Conservation (phyloP, 148 eudicot genomes). For the Vaccinium myrtillus region DNA sequence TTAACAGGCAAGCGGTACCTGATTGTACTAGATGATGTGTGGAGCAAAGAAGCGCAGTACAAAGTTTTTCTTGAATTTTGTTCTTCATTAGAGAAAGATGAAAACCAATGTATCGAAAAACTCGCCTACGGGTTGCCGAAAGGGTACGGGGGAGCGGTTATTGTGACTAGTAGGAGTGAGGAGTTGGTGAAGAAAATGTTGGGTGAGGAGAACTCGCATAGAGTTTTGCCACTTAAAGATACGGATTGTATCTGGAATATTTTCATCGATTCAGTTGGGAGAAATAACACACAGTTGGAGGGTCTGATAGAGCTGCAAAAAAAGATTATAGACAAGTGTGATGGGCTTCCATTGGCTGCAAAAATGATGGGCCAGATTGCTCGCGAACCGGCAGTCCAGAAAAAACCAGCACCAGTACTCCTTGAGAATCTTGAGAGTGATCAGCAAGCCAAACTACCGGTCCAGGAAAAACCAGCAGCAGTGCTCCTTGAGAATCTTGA, state of each 20-base stretch:
- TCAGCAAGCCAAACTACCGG: too few species aligned
- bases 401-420: neutral
- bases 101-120: neutral
- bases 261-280: conserved; percentile 19
- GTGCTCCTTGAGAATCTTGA: too few species aligned
- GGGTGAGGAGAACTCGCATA: conserved; percentile 27
- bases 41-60: neutral
- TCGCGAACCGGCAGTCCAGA: neutral
- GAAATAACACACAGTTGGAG: neutral
- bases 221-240: conserved; percentile 15
- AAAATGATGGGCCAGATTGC: conserved; percentile 25
- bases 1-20: conserved; percentile 31
- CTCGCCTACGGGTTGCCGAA: conserved; percentile 33
- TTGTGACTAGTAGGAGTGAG: conserved; percentile 23
- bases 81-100: conserved; percentile 1
- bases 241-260: conserved; percentile 17
- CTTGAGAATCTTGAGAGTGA: neutral
- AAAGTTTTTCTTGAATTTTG: neutral
- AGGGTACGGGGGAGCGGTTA: conserved; percentile 30
- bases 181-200: conserved; percentile 20
- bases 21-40: conserved; percentile 36
- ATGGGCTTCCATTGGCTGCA: conserved; percentile 21
- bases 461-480: too few species aligned
- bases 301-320: neutral
- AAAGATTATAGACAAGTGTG: conserved; percentile 11